These are phyloP conservation scores for Zymoseptoria brevis DNA, from an alignment of 2,329 filamentous ascomycete genomes.

Conservation along the genomic window DNA sequence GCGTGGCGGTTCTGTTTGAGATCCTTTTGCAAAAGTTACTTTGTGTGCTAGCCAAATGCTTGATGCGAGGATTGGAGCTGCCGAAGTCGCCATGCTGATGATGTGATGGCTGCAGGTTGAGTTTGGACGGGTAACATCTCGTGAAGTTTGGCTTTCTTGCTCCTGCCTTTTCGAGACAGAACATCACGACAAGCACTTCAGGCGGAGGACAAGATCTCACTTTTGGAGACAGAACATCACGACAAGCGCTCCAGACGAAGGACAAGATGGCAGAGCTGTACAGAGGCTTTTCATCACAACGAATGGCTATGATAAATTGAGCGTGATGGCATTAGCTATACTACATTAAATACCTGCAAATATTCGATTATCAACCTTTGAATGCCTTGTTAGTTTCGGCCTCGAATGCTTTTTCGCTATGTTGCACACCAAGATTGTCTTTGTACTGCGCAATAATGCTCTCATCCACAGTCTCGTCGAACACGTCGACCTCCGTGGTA, in stretches of 20 bases:
- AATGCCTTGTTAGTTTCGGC: neutral
- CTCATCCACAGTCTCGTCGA: conserved; percentile 34
- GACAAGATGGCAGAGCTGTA: too few relatives aligned
- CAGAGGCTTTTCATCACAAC: too few relatives aligned
- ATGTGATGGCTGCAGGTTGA: neutral
- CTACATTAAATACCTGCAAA: neutral
- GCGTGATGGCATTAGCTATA: neutral
- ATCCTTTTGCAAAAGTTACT: conserved; percentile 66
- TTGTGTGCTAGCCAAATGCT: conserved; percentile 8
- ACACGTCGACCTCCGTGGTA: conserved; percentile 48
- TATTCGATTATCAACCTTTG: neutral
- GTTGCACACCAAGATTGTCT: conserved; percentile 5
- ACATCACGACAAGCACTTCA: neutral
- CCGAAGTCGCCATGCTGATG: conserved; percentile 4
- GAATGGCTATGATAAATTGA: neutral
- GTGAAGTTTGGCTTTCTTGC: neutral
- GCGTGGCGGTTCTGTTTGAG: neutral
- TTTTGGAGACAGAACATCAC: too few relatives aligned
- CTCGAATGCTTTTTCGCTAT: neutral
- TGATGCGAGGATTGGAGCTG: conserved; percentile 5
- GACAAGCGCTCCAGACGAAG: too few relatives aligned
- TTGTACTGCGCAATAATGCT: conserved; percentile 18
- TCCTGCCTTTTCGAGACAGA: neutral
- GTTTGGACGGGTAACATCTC: neutral
- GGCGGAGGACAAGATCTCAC: too few relatives aligned